Evolutionary conservation across 495 filamentous ascomycete genomes (phyloP), one percentile per base, ranked within the genome.

Genomic region (Hyaloscypha bicolor): DNA sequence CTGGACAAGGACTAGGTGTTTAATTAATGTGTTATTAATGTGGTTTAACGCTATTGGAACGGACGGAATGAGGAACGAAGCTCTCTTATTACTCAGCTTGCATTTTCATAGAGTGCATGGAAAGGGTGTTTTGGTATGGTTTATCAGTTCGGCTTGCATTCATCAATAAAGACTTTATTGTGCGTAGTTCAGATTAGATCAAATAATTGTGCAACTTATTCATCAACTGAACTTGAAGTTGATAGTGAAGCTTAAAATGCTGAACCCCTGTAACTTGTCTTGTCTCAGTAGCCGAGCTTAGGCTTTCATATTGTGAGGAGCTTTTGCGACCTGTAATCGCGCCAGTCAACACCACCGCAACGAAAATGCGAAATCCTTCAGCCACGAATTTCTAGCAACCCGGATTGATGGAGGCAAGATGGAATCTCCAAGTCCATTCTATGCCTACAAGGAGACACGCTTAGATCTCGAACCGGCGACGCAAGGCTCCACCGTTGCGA

Each of bases 381-480:
- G 35, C 19, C 60, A 62, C 65, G 19, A 55, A 3, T 25, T 56
- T 16, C 30, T 60, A 53, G 37, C 37, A 53, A 62, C 37, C 37
- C 19, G 56, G 33, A 35, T 72, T 72, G 67, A 74, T 74, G 74
- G 72, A 68, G 72, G 69, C 31, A 72, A 63, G 57, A 74, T 72
- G 72, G 67, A 72, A 56, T 30, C 55, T 30, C 63, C 66, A 71
- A 66, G 68, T n/a, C 74, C 76, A 65, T 75, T 72, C 59, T 83
- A 82, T 71, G 80, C 93, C 71, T 94, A 91, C 82, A 94, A 93
- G 76, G 94, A 97, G 80, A 91, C 91, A 72, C 88, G 93, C 72
- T 79, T 96, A 67, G 90, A 92, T 69, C 83, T 95, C 62, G 90
- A 94, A 74, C 89, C 92, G 31, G 82, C 89, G 57, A 88, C 83